Evolutionary conservation across 257 asterid genomes (phyloP).

Genomic region (Solanum pennellii): DNA sequence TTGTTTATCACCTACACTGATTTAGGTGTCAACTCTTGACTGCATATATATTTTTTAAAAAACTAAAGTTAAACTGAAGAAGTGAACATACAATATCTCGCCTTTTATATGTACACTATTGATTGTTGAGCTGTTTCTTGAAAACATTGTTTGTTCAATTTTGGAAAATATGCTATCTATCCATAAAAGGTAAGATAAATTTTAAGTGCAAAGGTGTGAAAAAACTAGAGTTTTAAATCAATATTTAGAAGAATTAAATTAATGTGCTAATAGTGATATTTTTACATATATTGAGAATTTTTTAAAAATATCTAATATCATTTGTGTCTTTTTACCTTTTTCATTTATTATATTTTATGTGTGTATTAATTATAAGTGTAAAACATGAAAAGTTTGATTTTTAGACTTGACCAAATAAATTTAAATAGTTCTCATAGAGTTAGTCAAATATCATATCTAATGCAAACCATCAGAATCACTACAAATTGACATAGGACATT

Average conservation of each 20-base stretch:
- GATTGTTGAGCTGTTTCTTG: background rate
- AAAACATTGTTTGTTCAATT: background rate
- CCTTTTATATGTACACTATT: background rate
- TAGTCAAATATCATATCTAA: too few relatives aligned
- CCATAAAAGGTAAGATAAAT: background rate
- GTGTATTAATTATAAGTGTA: background rate
- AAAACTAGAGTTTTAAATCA: background rate
- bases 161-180: background rate
- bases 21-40: too few relatives aligned
- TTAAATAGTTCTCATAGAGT: too few relatives aligned
- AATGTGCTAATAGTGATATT: background rate
- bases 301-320: background rate
- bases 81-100: background rate
- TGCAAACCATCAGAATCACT: too few relatives aligned
- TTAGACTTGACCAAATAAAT: too few relatives aligned
- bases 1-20: background rate
- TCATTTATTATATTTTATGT: background rate
- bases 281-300: background rate
- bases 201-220: background rate
- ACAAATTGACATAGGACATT: too few relatives aligned
- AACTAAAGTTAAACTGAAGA: background rate
- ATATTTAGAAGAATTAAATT: background rate
- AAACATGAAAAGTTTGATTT: too few relatives aligned
- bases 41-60: too few relatives aligned
- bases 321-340: background rate